These are phyloP conservation scores for Isoetes taiwanensis DNA, from an alignment of 75 land plant species.

Conservation along the genomic window DNA sequence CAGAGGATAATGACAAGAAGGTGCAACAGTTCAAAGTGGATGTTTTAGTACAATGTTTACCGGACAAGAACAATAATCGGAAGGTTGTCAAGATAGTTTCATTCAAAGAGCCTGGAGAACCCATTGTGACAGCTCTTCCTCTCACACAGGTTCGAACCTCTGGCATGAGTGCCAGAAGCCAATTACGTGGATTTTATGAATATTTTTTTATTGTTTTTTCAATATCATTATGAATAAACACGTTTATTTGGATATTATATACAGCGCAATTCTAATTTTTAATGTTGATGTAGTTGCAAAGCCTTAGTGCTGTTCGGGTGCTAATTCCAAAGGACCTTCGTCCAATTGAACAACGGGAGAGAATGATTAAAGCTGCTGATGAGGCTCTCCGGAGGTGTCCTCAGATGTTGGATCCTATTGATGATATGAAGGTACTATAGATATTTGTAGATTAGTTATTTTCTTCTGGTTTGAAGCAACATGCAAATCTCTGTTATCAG, in stretches of 20 bases:
- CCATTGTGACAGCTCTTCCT: slow-evolving; percentile 70
- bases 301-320: slow-evolving; percentile 56
- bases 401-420: slow-evolving; percentile 80
- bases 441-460: too few species aligned
- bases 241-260: too few species aligned
- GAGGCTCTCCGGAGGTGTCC: slow-evolving; percentile 66
- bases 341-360: slow-evolving; percentile 66
- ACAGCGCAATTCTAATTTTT: too few species aligned
- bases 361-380: slow-evolving; percentile 48
- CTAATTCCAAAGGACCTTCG: slow-evolving; percentile 70
- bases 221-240: too few species aligned
- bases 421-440: slow-evolving; percentile 91
- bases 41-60: slow-evolving; percentile 65
- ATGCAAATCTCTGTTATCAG: slow-evolving; percentile 32
- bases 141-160: slow-evolving; percentile 44
- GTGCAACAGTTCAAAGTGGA: slow-evolving; percentile 63
- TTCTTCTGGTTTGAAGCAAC: too few species aligned
- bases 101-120: slow-evolving; percentile 66
- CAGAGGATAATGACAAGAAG: slow-evolving; percentile 41
- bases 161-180: too few species aligned
- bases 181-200: too few species aligned
- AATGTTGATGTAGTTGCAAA: slow-evolving; percentile 43
- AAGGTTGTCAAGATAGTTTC: slow-evolving; percentile 40
- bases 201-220: too few species aligned
- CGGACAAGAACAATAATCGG: slow-evolving; percentile 28